Evolutionary conservation across 208 protist genomes (phyloP), one percentile per base, ranked within the genome.

Genomic region (Wallacemonas collosoma): DNA sequence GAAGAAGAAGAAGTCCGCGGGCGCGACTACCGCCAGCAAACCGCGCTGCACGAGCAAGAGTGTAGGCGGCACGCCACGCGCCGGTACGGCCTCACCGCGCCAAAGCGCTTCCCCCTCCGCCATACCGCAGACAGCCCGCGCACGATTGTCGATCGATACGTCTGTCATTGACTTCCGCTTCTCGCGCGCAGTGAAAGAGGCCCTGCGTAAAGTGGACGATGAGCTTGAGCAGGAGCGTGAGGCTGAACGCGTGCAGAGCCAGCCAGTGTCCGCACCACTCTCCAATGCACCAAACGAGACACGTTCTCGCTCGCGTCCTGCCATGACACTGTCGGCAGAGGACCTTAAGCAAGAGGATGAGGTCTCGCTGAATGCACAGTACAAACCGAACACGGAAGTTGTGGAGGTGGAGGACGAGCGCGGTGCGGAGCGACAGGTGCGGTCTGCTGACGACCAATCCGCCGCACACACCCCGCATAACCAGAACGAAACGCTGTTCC

Each of bases 141-240:
- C n/a, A 0, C 60, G 45, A 6, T 51, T 17, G 38, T 65, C 60
- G 7, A 65, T 65, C 1, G 60, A 65, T 47, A 65, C 36, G 41
- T 65, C 60, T 14, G 26, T 48, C 60, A 65, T 65, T n/a, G 60
- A 65, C 60, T 65, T 65, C 60, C 60, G 60, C 60, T 65, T 65
- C 43, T 65, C 60, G 6, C 8, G 26, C n/a, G 38, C 60, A 4
- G 60, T 65, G n/a, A 65, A 65, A 47, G 60, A 65, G 41, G 60
- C 60, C 6, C 60, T 65, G 40, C 60, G 60, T 41, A 65, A 65
- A 12, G 60, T 65, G 40, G 36, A 65, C n/a, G 60, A 48, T 41
- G 60, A 65, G 40, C 7, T 65, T 5, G 60, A 44, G 41, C 60
- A 65, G n/a, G 60, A 65, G 15, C 60, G 57, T 35, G 54, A 58